Conservation (phyloP, 83 land plant species). For the Thuja plicata region DNA sequence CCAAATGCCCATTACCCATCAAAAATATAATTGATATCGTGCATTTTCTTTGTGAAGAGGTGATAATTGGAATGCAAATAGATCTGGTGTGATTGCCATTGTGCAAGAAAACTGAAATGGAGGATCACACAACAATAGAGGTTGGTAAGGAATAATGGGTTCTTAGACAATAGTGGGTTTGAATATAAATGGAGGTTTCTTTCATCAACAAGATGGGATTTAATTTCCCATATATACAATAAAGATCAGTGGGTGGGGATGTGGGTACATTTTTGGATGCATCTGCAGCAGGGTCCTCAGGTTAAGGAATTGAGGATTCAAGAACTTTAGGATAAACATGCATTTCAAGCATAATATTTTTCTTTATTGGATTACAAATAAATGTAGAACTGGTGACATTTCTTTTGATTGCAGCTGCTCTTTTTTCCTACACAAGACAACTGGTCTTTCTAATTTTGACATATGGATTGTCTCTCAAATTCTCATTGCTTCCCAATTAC, state of each 20-base stretch:
- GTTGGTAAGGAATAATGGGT: not conserved
- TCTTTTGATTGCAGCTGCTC: not conserved
- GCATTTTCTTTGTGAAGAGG: not conserved
- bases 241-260: not conserved
- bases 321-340: not conserved
- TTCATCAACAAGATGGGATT: not conserved
- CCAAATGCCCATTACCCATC: not conserved
- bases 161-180: not conserved
- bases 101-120: not conserved
- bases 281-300: not conserved
- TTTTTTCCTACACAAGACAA: no score
- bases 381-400: not conserved
- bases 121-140: not conserved
- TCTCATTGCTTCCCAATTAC: no score
- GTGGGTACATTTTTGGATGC: not conserved
- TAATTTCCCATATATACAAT: not conserved
- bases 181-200: not conserved
- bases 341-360: no score
- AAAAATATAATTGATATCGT: not conserved
- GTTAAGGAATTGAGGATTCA: not conserved
- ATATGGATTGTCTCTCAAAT: not conserved
- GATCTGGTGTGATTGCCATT: not conserved
- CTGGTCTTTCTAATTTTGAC: not conserved
- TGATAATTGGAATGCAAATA: not conserved
- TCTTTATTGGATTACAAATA: not conserved